Conservation (phyloP, 441 rosid genomes). For the Euphorbia celastroides region DNA sequence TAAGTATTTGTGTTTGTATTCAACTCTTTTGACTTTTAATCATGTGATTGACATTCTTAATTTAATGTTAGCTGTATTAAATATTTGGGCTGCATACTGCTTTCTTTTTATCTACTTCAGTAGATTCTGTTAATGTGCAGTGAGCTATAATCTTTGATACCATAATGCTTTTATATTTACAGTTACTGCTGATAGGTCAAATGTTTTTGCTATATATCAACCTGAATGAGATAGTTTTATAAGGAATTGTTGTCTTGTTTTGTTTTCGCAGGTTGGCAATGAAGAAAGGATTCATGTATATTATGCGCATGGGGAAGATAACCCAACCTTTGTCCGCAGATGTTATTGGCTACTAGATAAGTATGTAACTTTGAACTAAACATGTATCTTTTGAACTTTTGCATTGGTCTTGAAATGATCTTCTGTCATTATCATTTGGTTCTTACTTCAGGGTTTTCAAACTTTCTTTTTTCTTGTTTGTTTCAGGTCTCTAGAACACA, state of each 20-base stretch:
- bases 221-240: background rate
- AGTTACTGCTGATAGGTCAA: background rate
- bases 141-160: background rate
- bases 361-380: constrained; percentile 42
- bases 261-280: constrained; percentile 64
- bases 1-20: background rate
- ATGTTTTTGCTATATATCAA: background rate
- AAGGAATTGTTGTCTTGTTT: constrained; percentile 14
- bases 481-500: constrained; percentile 82
- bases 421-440: background rate
- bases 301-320: constrained; percentile 92
- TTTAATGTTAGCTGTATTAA: background rate
- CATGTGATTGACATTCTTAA: background rate
- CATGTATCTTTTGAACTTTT: background rate
- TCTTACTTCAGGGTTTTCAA: constrained; percentile 9
- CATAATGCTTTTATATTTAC: background rate
- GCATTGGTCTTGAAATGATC: background rate
- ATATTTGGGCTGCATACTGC: background rate
- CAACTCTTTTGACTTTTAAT: constrained; percentile 1
- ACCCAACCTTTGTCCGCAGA: constrained; percentile 87
- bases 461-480: constrained; percentile 14
- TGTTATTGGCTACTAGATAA: constrained; percentile 99
- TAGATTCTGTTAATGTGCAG: background rate
- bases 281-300: constrained; percentile 99
- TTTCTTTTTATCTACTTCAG: background rate